Percentiles rank a stretch among this genome's conserved stretches.
phyloP scores from a whole-genome alignment of 306 rosid species.

The Sophora flavescens region DNA sequence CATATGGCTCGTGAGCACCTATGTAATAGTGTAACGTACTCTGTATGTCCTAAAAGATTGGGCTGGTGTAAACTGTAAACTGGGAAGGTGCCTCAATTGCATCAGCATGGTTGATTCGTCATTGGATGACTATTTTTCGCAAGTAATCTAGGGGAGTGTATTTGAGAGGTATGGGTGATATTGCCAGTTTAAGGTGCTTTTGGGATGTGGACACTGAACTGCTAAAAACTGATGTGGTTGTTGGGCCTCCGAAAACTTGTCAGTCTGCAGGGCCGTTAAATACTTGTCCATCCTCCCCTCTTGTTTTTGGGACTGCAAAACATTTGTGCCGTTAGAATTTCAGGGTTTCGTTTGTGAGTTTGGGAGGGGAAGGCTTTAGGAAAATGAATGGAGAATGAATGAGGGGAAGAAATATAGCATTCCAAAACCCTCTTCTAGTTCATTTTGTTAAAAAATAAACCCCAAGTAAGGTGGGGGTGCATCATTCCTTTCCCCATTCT shows the following conservation, averaged over 20 bases:
- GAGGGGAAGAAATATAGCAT: too few relatives aligned
- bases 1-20: slow-evolving; percentile 7
- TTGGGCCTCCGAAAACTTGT: neutral
- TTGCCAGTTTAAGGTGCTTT: neutral
- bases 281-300: too few relatives aligned
- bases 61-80: neutral
- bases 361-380: too few relatives aligned
- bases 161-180: neutral
- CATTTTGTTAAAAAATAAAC: too few relatives aligned
- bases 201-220: neutral
- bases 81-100: neutral
- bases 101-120: neutral
- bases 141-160: neutral
- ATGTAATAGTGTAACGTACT: too few relatives aligned
- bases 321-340: neutral
- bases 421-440: too few relatives aligned
- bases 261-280: neutral
- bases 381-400: too few relatives aligned
- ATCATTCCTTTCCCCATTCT: too few relatives aligned
- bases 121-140: neutral
- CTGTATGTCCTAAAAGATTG: neutral
- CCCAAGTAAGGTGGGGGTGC: too few relatives aligned
- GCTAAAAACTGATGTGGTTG: neutral
- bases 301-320: neutral
- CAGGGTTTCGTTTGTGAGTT: too few relatives aligned